phyloP scores from a whole-genome alignment of 371 early-diverging fungal genomes.

The Actinomortierella wolfii region DNA sequence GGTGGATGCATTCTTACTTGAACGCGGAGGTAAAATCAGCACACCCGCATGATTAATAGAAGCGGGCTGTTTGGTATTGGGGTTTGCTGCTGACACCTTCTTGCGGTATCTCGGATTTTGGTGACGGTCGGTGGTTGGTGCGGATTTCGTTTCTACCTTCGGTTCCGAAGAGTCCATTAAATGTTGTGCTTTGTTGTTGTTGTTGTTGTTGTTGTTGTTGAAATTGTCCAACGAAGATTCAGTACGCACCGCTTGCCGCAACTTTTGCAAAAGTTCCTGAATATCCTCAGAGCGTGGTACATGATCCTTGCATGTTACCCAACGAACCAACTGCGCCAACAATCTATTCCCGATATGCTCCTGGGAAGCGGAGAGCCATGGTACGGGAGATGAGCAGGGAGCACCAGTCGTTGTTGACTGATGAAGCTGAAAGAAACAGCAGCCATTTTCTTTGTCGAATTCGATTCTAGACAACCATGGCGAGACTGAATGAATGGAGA shows the following conservation, averaged over 20 bases:
- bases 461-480: conserved; percentile 16
- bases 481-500: neutral
- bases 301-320: conserved; percentile 38
- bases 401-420: neutral
- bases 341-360: conserved; percentile 23
- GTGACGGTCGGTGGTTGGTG: neutral
- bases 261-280: conserved; percentile 8
- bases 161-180: too few species aligned
- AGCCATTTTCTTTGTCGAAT: conserved; percentile 25
- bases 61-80: neutral
- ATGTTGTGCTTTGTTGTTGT: too few species aligned
- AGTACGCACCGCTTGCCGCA: conserved; percentile 4
- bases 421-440: conserved; percentile 14
- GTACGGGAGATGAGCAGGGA: neutral
- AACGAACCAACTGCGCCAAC: conserved; percentile 26
- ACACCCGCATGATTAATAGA: conserved; percentile 26
- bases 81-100: neutral
- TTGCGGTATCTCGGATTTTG: neutral
- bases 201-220: too few species aligned
- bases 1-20: conserved; percentile 12
- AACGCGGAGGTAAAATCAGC: conserved; percentile 27
- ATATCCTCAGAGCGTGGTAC: conserved; percentile 26
- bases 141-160: neutral
- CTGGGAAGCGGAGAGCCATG: conserved; percentile 22
- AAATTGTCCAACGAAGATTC: too few species aligned